These are phyloP conservation scores for Garcia nutans DNA, from an alignment of 345 rosid species.

Conservation along the genomic window DNA sequence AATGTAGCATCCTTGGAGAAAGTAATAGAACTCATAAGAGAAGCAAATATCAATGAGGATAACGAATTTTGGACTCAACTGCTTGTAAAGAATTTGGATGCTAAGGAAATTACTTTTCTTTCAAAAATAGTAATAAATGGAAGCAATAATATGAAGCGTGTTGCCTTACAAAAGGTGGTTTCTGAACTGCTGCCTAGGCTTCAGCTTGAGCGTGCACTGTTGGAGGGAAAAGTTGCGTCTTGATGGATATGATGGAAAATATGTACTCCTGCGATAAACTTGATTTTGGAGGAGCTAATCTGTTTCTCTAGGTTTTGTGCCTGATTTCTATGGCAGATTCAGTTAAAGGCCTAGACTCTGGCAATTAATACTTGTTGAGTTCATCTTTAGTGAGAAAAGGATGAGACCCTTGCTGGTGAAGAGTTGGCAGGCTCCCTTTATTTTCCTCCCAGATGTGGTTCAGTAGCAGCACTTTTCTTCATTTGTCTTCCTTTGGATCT, in stretches of 20 bases:
- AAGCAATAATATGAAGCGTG: conserved; percentile 33
- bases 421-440: neutral
- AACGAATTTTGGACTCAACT: conserved; percentile 54
- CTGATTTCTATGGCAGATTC: conserved; percentile 9
- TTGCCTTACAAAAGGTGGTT: conserved; percentile 54
- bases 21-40: conserved; percentile 62
- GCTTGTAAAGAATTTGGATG: conserved; percentile 34
- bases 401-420: neutral
- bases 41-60: conserved; percentile 63
- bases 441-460: neutral
- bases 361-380: neutral
- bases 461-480: neutral
- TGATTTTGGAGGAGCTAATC: conserved; percentile 10
- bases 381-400: conserved; percentile 1
- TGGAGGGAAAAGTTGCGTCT: conserved; percentile 45
- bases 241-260: conserved; percentile 26
- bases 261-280: neutral
- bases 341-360: conserved; percentile 9
- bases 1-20: conserved; percentile 70
- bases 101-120: conserved; percentile 46
- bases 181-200: conserved; percentile 68
- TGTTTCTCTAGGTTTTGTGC: neutral
- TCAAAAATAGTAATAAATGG: conserved; percentile 45
- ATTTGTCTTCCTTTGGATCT: neutral
- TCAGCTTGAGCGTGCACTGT: conserved; percentile 50